These are phyloP conservation scores for Teratosphaeria epicoccoides DNA, from an alignment of 2,329 filamentous ascomycete species.

Conservation along the genomic window DNA sequence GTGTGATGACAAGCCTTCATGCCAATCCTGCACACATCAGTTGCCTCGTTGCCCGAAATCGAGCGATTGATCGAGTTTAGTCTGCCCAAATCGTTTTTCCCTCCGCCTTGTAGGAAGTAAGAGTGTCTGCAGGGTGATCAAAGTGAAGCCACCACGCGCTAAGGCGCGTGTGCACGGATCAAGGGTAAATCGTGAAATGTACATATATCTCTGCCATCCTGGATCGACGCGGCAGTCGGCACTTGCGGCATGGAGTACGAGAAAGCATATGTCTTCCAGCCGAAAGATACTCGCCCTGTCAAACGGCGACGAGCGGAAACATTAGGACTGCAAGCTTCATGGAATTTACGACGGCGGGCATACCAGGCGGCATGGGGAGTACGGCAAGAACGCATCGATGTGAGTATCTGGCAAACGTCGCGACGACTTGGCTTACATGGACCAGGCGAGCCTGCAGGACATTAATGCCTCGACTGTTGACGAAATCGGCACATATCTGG, in stretches of 20 bases:
- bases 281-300: conserved; percentile 26
- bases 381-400: conserved; percentile 54
- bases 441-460: conserved; percentile 24
- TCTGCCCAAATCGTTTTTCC: too few species aligned
- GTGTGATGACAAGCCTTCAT: too few species aligned
- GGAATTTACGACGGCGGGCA: conserved; percentile 44
- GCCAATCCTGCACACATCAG: too few species aligned
- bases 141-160: too few species aligned
- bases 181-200: too few species aligned
- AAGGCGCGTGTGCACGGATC: too few species aligned
- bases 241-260: conserved; percentile 37
- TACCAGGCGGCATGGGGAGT: conserved; percentile 55
- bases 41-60: too few species aligned
- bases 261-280: conserved; percentile 37
- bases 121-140: too few species aligned
- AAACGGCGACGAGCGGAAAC: conserved; percentile 31
- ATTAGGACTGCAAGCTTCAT: conserved; percentile 26
- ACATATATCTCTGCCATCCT: too few species aligned
- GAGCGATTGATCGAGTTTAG: too few species aligned
- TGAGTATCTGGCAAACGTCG: too few species aligned
- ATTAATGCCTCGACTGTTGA: conserved; percentile 31
- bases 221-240: not conserved
- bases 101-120: too few species aligned
- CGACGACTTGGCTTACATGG: not conserved
- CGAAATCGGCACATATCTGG: conserved; percentile 31